Evolutionary conservation across 345 rosid species (phyloP).

Genomic region (Eucalyptus cloeziana): DNA sequence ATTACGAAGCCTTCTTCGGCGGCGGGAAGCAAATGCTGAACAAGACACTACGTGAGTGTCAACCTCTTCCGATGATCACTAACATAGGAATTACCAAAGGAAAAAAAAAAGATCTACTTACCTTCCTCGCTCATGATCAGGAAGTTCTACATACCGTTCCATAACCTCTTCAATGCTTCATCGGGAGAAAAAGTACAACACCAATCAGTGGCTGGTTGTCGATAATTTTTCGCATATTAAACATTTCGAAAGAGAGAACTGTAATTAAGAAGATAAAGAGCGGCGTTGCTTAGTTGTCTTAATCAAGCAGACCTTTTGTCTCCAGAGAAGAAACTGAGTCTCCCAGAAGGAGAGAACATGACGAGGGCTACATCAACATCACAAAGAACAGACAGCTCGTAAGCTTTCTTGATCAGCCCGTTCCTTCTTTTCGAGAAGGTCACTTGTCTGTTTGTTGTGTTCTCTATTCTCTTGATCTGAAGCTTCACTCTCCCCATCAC

Average conservation of each 20-base stretch:
- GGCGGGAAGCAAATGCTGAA: neutral
- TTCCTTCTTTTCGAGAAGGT: constrained; percentile 16
- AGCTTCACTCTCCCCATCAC: constrained; percentile 39
- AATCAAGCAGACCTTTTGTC: constrained; percentile 27
- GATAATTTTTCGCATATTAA: neutral
- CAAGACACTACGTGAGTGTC: neutral
- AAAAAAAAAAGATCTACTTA: neutral
- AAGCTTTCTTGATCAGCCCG: neutral
- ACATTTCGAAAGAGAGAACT: neutral
- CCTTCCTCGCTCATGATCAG: constrained; percentile 38
- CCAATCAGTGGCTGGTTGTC: neutral
- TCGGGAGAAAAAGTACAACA: neutral
- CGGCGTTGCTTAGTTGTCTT: neutral
- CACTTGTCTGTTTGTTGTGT: constrained; percentile 32
- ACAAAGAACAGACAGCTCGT: constrained; percentile 7
- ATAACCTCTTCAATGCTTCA: constrained; percentile 38
- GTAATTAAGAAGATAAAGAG: neutral
- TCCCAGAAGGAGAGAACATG: constrained; percentile 56
- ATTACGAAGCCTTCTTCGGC: constrained; percentile 4
- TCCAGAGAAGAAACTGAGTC: constrained; percentile 39
- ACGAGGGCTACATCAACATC: constrained; percentile 53
- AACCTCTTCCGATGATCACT: neutral
- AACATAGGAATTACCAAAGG: neutral
- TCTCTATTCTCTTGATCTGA: constrained; percentile 44
- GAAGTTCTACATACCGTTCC: constrained; percentile 20